These are phyloP conservation scores for Quercus lobata DNA, from an alignment of 331 rosid species.

Conservation along the genomic window DNA sequence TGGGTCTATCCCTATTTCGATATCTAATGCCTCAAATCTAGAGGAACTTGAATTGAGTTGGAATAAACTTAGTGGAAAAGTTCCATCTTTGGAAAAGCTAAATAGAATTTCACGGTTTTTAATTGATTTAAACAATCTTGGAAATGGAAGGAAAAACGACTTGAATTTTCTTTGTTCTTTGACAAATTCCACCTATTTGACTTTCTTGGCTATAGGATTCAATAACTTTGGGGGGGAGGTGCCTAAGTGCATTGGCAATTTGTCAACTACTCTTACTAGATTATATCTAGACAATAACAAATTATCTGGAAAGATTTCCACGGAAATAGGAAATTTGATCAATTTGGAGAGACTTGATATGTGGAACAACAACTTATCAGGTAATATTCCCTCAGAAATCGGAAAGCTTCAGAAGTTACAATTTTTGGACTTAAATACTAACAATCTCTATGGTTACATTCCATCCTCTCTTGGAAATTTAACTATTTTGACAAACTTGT, in stretches of 20 bases:
- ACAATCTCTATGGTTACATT: background rate
- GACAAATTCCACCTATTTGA: background rate
- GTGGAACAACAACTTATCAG: background rate
- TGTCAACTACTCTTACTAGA: background rate
- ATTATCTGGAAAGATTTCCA: background rate
- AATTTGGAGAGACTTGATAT: background rate
- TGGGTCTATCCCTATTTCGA: background rate
- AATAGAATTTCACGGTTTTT: background rate
- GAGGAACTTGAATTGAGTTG: background rate
- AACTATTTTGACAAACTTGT: background rate
- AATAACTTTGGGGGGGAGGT: too few relatives aligned
- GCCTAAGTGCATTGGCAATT: background rate
- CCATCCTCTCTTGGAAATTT: background rate
- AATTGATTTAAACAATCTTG: background rate
- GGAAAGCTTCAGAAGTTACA: background rate
- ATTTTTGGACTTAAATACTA: fast-evolving
- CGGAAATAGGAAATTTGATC: background rate
- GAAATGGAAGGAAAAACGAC: background rate
- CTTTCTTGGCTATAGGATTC: fast-evolving
- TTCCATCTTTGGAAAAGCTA: background rate
- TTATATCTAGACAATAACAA: background rate
- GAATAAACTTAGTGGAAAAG: conserved; percentile 4
- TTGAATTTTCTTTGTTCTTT: background rate
- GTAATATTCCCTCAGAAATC: background rate
- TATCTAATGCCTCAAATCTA: background rate